A percentile compares a stretch with the other conserved stretches of the same genome.
Conservation (phyloP, 306 rosid species). For the Datisca glomerata region DNA sequence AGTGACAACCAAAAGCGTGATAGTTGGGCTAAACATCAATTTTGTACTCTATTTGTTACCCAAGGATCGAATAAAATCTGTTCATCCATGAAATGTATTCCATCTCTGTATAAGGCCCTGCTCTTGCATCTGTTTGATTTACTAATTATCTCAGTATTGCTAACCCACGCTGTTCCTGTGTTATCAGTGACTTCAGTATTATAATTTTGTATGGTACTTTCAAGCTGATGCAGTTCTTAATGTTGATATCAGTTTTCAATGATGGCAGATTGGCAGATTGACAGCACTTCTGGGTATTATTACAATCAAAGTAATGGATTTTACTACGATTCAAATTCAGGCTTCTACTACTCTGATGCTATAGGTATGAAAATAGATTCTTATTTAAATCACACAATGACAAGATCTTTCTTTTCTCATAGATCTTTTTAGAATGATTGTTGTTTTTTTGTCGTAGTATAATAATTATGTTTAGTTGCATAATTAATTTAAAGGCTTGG, state of each 20-base stretch:
- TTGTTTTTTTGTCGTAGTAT: too few relatives aligned
- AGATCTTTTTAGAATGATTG: not conserved
- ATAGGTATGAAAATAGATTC: conserved; percentile 34
- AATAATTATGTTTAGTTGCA: too few relatives aligned
- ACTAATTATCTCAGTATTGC: too few relatives aligned
- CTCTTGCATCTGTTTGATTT: too few relatives aligned
- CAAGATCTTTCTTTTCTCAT: not conserved
- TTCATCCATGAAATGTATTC: too few relatives aligned
- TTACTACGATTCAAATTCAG: conserved; percentile 66
- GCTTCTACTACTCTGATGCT: conserved; percentile 83
- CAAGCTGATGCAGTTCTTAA: conserved; percentile 44
- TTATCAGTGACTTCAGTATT: too few relatives aligned
- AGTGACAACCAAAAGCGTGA: too few relatives aligned
- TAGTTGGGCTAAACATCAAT: too few relatives aligned
- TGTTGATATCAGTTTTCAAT: conserved; percentile 26
- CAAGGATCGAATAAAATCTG: too few relatives aligned
- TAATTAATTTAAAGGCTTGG: conserved; percentile 22
- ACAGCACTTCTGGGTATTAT: conserved; percentile 75
- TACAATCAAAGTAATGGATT: conserved; percentile 75
- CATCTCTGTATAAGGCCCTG: too few relatives aligned
- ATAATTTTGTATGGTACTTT: conserved; percentile 8
- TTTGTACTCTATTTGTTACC: too few relatives aligned
- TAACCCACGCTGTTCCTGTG: not conserved
- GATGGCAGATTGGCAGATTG: conserved; percentile 78
- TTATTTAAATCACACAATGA: not conserved